Conservation (phyloP, 257 asterid species). For the Primulina huaijiensis region DNA sequence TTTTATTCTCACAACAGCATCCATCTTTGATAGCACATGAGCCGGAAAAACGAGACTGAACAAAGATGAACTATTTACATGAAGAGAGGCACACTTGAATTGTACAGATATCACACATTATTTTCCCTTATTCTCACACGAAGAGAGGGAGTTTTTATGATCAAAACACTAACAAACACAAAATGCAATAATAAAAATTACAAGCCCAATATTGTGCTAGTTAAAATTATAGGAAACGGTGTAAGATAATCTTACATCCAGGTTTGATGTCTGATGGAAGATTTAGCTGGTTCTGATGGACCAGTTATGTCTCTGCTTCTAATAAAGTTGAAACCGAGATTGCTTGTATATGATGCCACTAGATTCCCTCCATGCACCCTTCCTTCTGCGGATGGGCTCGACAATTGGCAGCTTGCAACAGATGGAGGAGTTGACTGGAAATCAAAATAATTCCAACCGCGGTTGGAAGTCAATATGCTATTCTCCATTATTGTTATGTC, state of each 20-base stretch:
- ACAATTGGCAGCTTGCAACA: slow-evolving; percentile 7
- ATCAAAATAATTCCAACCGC: slow-evolving; percentile 21
- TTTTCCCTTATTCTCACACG: neutral
- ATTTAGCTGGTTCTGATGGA: slow-evolving; percentile 27
- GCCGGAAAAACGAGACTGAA: neutral
- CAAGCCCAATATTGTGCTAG: neutral
- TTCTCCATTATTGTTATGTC: slow-evolving; percentile 27
- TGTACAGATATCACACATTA: neutral
- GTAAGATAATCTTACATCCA: slow-evolving; percentile 25
- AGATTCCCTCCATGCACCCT: slow-evolving; percentile 55
- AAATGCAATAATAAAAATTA: too few species aligned
- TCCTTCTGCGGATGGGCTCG: slow-evolving; percentile 35
- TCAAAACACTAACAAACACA: neutral
- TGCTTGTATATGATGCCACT: slow-evolving; percentile 34
- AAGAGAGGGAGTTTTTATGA: neutral
- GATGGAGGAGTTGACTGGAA: slow-evolving; percentile 18
- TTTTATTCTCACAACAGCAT: neutral
- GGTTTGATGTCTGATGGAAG: slow-evolving; percentile 26
- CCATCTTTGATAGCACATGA: neutral
- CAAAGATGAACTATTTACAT: neutral
- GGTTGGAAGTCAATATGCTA: slow-evolving; percentile 17
- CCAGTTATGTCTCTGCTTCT: slow-evolving; percentile 16
- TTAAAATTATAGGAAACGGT: neutral
- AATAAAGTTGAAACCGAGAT: slow-evolving; percentile 21
- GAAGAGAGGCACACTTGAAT: neutral